These are phyloP conservation scores for Talaromyces borbonicus DNA, from an alignment of 495 filamentous ascomycete genomes.

Conservation along the genomic window DNA sequence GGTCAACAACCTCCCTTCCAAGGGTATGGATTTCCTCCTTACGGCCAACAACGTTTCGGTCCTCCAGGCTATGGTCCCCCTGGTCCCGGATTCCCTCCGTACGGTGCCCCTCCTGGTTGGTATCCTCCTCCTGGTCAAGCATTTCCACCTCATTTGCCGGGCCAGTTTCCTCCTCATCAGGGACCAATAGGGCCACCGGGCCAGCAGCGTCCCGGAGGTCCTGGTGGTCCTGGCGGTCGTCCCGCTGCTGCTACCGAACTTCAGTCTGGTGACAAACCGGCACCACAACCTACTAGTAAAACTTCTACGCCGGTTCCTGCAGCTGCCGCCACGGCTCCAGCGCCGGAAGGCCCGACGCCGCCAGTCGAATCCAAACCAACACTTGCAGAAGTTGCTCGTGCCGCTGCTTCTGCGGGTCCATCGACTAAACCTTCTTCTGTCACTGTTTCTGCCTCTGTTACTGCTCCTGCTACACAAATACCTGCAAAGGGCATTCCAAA, in stretches of 20 bases:
- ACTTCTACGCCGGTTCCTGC: slow-evolving; percentile 27
- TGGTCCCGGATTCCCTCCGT: slow-evolving; percentile 50
- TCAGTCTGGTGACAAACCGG: slow-evolving; percentile 27
- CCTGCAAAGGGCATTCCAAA: slow-evolving; percentile 39
- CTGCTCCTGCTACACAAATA: slow-evolving; percentile 27
- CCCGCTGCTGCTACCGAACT: slow-evolving; percentile 34
- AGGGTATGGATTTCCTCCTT: slow-evolving; percentile 36
- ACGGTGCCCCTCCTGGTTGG: slow-evolving; percentile 65
- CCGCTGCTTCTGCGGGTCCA: slow-evolving; percentile 20
- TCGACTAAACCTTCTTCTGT: too few species aligned
- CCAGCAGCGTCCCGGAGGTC: slow-evolving; percentile 28
- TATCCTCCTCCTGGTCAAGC: slow-evolving; percentile 71
- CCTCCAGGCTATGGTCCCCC: slow-evolving; percentile 51
- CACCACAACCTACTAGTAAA: slow-evolving; percentile 25
- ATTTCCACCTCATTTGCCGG: slow-evolving; percentile 52
- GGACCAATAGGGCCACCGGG: slow-evolving; percentile 43
- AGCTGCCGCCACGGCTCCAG: too few species aligned
- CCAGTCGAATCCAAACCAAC: slow-evolving; percentile 61
- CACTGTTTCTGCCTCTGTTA: too few species aligned
- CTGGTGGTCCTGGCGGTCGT: slow-evolving; percentile 9
- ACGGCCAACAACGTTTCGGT: slow-evolving; percentile 41
- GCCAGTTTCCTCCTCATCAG: slow-evolving; percentile 43
- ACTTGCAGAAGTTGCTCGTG: slow-evolving; percentile 33
- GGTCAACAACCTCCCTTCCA: slow-evolving; percentile 44
- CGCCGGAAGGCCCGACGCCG: slow-evolving; percentile 38